Evolutionary conservation across 2,329 filamentous ascomycete species (phyloP).

Genomic region (Pseudocercospora eumusae): DNA sequence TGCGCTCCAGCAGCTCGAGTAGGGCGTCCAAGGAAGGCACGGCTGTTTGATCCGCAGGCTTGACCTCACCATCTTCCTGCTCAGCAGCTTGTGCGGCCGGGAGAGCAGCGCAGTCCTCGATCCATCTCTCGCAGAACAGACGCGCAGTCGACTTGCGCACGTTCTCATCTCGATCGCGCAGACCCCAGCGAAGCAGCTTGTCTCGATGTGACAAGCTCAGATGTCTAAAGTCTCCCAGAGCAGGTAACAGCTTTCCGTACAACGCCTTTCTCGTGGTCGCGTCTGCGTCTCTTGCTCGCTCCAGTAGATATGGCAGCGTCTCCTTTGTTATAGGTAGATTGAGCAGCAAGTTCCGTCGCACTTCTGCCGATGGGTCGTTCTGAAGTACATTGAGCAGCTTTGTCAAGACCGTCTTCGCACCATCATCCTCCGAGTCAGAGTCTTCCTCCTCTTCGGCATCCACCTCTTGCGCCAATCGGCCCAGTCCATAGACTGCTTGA

Average conservation of each 20-base stretch:
- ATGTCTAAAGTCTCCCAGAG: constrained; percentile 90
- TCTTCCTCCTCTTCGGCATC: constrained; percentile 67
- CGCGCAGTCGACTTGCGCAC: constrained; percentile 89
- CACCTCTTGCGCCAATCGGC: constrained; percentile 72
- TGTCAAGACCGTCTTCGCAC: constrained; percentile 69
- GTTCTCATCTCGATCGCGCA: constrained; percentile 90
- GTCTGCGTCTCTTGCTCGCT: constrained; percentile 87
- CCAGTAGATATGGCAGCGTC: constrained; percentile 83
- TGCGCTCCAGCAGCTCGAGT: constrained; percentile 86
- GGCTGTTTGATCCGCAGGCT: constrained; percentile 49
- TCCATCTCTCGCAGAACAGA: constrained; percentile 94
- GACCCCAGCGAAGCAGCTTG: constrained; percentile 90
- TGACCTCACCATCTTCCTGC: constrained; percentile 54
- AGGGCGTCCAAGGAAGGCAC: constrained; percentile 78
- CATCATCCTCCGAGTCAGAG: constrained; percentile 65
- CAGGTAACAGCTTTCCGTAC: constrained; percentile 83
- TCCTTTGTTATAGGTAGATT: constrained; percentile 85
- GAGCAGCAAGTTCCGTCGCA: constrained; percentile 80
- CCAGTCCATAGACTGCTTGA: constrained; percentile 89
- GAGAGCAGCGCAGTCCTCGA: constrained; percentile 83
- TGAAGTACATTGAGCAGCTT: constrained; percentile 86
- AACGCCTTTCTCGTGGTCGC: constrained; percentile 78
- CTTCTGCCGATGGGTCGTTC: constrained; percentile 92
- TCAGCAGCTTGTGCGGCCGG: constrained; percentile 61
- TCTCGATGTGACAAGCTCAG: constrained; percentile 91